Conservation (phyloP, 805 yeast species). For the Metschnikowia peoriensis region DNA sequence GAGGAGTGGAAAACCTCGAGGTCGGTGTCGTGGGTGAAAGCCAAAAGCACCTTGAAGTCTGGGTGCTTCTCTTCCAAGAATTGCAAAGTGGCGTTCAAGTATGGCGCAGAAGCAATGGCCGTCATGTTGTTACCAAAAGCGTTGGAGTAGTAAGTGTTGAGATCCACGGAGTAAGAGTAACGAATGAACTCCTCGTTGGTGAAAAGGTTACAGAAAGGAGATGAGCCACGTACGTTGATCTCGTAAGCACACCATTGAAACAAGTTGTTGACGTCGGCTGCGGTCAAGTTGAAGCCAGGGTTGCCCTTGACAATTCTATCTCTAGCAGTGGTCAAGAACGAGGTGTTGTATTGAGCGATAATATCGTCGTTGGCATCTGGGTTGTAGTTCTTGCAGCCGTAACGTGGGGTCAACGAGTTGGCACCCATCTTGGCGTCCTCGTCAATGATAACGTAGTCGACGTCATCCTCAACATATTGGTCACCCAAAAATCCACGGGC, state of each 20-base stretch:
- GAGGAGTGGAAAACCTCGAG: slow-evolving; percentile 61
- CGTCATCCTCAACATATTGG: slow-evolving; percentile 30
- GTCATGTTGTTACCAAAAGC: slow-evolving; percentile 64
- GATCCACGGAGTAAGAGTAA: slow-evolving; percentile 59
- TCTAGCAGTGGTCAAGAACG: slow-evolving; percentile 53
- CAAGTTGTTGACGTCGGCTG: slow-evolving; percentile 50
- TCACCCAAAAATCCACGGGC: slow-evolving; percentile 59
- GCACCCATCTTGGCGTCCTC: slow-evolving; percentile 53
- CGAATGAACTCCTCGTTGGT: slow-evolving; percentile 66
- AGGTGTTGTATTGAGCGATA: slow-evolving; percentile 29
- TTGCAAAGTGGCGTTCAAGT: slow-evolving; percentile 48
- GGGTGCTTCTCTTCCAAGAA: slow-evolving; percentile 44
- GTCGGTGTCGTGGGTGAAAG: slow-evolving; percentile 75
- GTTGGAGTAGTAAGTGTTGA: slow-evolving; percentile 55
- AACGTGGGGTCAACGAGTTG: slow-evolving; percentile 56
- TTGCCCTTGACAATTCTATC: slow-evolving; percentile 55
- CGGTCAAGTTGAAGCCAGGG: slow-evolving; percentile 51
- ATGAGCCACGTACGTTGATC: slow-evolving; percentile 63
- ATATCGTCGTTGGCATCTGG: slow-evolving; percentile 27
- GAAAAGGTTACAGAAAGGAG: slow-evolving; percentile 66
- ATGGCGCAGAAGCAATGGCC: slow-evolving; percentile 58
- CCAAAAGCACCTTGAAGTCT: slow-evolving; percentile 56
- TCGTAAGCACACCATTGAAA: slow-evolving; percentile 74
- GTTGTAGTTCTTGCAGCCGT: slow-evolving; percentile 41
- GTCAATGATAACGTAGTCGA: slow-evolving; percentile 40